phyloP scores from a whole-genome alignment of 2,329 filamentous ascomycete species.

The Venturia effusa region DNA sequence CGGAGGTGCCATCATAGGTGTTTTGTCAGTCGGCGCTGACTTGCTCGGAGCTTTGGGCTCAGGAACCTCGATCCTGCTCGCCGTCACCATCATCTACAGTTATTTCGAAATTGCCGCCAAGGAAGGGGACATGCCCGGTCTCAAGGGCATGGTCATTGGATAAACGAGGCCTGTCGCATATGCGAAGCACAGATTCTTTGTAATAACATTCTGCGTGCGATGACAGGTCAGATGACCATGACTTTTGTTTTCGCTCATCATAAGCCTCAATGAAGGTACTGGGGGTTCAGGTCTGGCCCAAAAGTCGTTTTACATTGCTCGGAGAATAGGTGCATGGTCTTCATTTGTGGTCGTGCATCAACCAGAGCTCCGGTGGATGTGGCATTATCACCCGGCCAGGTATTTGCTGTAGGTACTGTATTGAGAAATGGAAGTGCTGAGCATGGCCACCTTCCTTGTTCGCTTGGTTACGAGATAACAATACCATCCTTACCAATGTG shows the following conservation, averaged over 20 bases:
- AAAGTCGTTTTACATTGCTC: not conserved
- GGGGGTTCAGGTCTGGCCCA: not conserved
- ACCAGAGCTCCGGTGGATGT: not conserved
- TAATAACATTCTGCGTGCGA: not conserved
- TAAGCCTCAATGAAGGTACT: not conserved
- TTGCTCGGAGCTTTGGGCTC: slow-evolving; percentile 91
- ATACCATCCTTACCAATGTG: not conserved
- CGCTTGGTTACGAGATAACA: not conserved
- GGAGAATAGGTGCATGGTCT: not conserved
- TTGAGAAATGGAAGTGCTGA: not conserved
- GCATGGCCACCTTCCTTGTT: not conserved
- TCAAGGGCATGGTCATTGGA: slow-evolving; percentile 55
- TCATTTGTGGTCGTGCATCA: not conserved
- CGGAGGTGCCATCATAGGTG: slow-evolving; percentile 97
- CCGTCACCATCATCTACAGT: slow-evolving; percentile 98
- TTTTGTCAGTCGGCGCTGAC: slow-evolving; percentile 88
- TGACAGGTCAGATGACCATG: not conserved
- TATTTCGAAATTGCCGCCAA: slow-evolving; percentile 99
- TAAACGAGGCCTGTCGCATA: slow-evolving; percentile 17
- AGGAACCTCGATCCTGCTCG: slow-evolving; percentile 93
- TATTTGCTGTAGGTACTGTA: not conserved
- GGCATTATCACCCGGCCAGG: not conserved
- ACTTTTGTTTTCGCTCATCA: not conserved
- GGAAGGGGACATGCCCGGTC: slow-evolving; percentile 84
- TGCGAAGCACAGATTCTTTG: not conserved